Base-by-base conservation (phyloP, 345 rosid species). In the Eucalyptus dawsonii region DNA sequence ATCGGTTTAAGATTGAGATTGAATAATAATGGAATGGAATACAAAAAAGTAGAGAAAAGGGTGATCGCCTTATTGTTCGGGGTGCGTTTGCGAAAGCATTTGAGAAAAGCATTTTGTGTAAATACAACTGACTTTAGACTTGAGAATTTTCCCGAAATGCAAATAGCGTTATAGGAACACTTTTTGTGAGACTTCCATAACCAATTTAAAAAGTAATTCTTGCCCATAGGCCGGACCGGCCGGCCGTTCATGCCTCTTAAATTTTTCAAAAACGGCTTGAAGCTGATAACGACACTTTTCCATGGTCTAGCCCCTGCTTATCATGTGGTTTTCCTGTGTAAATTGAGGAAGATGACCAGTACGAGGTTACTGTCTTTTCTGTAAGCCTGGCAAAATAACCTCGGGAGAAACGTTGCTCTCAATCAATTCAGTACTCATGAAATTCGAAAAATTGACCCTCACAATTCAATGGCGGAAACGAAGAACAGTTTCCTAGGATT, bases 161-260 rank as follows among this genome's bases (percentile, higher is more conserved):
- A 60, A 12, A 60, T 58, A 27, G 7, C 0, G 0, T 58, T 58
- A 0, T 0, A 1, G n/a, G n/a, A 56, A 11, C 65, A 11, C 14
- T 25, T 58, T 25, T 58, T 27, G 14, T 13, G 14, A 58, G 3
- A 58, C 14, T 58, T 58, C 14, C 13, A 4, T 58, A 11, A 24
- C 65, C 65, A 58, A 25, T 58, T 12, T 58, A 6, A 58, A 58
- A 58, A 11, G 0, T 25, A 58, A 25, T 25, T 58, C n/a, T 58
- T 58, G 22, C 58, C 58, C 58, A 19, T 53, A 53, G 58, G 58
- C 58, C 24, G 2, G 58, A 53, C 24, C 24, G 11, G 58, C 58
- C 11, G 58, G 58, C 58, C 24, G 10, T 53, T 19, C 58, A 19
- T 2, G 58, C 58, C 58, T 19, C 58, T 53, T 19, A 53, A 53